Conservation (phyloP, 768 basidiomycete genomes). For the Phaffia tasmanica region DNA sequence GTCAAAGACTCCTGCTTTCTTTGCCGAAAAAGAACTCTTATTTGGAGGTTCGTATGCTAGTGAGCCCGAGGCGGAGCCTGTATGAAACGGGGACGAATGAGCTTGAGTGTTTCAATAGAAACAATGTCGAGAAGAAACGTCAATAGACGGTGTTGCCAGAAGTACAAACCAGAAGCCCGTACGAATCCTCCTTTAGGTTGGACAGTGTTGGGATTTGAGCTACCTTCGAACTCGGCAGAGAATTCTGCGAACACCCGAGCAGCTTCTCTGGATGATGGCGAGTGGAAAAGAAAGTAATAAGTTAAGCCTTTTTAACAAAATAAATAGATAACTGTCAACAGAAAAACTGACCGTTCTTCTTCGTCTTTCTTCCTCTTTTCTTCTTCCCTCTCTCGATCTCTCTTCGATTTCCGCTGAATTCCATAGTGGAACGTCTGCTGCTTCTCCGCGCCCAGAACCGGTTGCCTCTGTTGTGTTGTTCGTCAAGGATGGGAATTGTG, state of each 20-base stretch:
- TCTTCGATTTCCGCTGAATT: constrained; percentile 74
- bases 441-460: constrained; percentile 61
- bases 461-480: not conserved
- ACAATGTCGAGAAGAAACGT: not conserved
- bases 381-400: constrained; percentile 84
- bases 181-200: constrained; percentile 36
- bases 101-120: constrained; percentile 21
- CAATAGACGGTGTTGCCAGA: constrained; percentile 16
- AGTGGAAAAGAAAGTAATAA: not conserved
- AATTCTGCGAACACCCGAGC: constrained; percentile 38
- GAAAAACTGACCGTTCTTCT: constrained; percentile 33
- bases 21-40: not conserved
- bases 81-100: constrained; percentile 10
- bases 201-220: constrained; percentile 11
- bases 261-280: constrained; percentile 18
- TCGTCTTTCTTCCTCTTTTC: constrained; percentile 70
- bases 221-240: constrained; percentile 33
- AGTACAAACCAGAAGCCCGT: constrained; percentile 33
- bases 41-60: not conserved
- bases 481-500: not conserved
- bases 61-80: constrained; percentile 10
- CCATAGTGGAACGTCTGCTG: constrained; percentile 70
- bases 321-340: constrained; percentile 19
- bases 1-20: too few relatives aligned
- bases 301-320: not conserved